Conservation (phyloP, 2,329 filamentous ascomycete genomes). For the Coniochaeta ligniaria region DNA sequence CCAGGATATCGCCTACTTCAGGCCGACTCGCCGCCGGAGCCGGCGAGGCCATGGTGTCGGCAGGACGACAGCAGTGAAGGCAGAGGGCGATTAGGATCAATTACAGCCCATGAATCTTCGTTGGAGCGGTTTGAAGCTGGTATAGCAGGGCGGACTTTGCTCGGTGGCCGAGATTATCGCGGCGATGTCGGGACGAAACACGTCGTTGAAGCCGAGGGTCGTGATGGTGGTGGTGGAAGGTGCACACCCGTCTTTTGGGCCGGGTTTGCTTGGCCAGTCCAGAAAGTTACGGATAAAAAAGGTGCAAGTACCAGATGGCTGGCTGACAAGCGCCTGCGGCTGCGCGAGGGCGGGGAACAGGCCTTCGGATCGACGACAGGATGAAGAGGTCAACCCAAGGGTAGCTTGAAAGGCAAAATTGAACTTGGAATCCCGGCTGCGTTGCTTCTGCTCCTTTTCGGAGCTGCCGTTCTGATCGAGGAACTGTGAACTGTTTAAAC, state of each 20-base stretch:
- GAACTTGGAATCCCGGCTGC: not conserved
- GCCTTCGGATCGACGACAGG: not conserved
- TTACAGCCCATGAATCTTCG: not conserved
- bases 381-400: not conserved
- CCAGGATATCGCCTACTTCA: constrained; percentile 58
- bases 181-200: not conserved
- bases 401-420: not conserved
- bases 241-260: not conserved
- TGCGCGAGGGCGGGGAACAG: not conserved
- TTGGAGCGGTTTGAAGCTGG: not conserved
- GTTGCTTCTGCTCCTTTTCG: not conserved
- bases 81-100: not conserved
- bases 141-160: not conserved
- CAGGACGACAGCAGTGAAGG: not conserved
- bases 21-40: constrained; percentile 25
- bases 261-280: not conserved
- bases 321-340: not conserved
- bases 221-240: not conserved
- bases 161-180: not conserved
- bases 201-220: not conserved
- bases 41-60: constrained; percentile 1
- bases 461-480: not conserved
- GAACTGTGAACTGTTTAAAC: not conserved
- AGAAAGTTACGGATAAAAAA: not conserved
- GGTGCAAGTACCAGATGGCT: not conserved